These are phyloP conservation scores for Naganishia vaughanmartiniae DNA, from an alignment of 768 basidiomycete species.

Conservation along the genomic window DNA sequence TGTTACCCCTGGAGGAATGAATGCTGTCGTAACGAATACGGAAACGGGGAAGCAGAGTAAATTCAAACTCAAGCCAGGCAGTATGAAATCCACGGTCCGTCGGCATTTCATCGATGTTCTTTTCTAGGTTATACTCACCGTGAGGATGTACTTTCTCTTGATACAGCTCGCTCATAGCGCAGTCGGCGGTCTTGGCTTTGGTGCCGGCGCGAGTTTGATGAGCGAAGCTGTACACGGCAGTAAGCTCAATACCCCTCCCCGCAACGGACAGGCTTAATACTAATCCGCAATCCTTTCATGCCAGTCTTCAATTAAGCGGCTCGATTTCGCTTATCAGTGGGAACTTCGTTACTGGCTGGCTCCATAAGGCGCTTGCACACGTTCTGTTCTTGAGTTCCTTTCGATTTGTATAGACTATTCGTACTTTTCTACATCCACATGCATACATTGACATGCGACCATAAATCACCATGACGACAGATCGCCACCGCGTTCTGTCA, in stretches of 20 bases:
- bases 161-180: conserved; percentile 27
- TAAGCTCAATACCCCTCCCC: neutral
- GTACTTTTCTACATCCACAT: neutral
- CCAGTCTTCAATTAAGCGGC: neutral
- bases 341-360: too few relatives aligned
- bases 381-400: too few relatives aligned
- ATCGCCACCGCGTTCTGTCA: conserved; percentile 6
- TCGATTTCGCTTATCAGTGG: neutral
- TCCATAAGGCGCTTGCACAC: too few relatives aligned
- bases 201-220: neutral
- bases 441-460: neutral
- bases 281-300: neutral
- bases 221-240: neutral
- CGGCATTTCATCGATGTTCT: neutral
- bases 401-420: too few relatives aligned
- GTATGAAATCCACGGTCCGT: conserved; percentile 19
- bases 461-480: conserved; percentile 7
- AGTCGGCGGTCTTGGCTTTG: conserved; percentile 26
- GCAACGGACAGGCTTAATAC: neutral
- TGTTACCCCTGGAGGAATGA: conserved; percentile 9
- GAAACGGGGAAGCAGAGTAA: conserved; percentile 15
- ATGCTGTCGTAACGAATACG: conserved; percentile 5
- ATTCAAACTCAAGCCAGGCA: conserved; percentile 18
- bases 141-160: neutral
- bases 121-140: neutral